These are phyloP conservation scores for Rhizophora mangle DNA, from an alignment of 345 rosid genomes.

Conservation along the genomic window DNA sequence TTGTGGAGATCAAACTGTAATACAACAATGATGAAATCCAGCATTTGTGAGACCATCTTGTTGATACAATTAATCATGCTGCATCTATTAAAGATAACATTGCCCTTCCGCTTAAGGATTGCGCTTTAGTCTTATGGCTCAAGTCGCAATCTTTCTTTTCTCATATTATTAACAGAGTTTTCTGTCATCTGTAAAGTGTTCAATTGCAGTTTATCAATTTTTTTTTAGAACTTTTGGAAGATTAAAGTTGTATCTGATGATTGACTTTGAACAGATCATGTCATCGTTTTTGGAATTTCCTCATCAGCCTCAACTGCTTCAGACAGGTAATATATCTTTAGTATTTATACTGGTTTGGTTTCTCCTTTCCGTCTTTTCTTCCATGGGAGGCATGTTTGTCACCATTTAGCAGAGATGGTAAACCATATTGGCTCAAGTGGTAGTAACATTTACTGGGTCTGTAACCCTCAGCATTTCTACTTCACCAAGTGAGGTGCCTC, in stretches of 20 bases:
- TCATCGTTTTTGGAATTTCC: conserved; percentile 81
- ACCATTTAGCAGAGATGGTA: conserved; percentile 11
- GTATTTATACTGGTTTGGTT: background rate
- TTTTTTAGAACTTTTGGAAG: background rate
- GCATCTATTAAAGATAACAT: too few species aligned
- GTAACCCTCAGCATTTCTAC: background rate
- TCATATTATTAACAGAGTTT: background rate
- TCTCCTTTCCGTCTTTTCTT: background rate
- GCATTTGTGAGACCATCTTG: too few species aligned
- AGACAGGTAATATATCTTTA: conserved; percentile 59
- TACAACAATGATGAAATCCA: too few species aligned
- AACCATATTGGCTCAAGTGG: background rate
- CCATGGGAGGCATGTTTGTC: background rate
- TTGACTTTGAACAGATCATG: conserved; percentile 57
- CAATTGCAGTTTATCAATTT: background rate
- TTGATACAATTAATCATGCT: too few species aligned
- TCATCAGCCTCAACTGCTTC: conserved; percentile 84
- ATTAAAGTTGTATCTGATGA: background rate
- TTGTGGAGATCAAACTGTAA: too few species aligned
- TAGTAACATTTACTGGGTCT: conserved; percentile 3
- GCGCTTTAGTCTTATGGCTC: background rate
- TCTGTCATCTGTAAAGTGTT: too few species aligned
- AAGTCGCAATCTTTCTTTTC: background rate
- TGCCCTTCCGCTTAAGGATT: too few species aligned
- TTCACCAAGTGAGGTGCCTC: conserved; percentile 6